Conservation (phyloP, 2,329 filamentous ascomycete species). For the Penicillium sp. region DNA sequence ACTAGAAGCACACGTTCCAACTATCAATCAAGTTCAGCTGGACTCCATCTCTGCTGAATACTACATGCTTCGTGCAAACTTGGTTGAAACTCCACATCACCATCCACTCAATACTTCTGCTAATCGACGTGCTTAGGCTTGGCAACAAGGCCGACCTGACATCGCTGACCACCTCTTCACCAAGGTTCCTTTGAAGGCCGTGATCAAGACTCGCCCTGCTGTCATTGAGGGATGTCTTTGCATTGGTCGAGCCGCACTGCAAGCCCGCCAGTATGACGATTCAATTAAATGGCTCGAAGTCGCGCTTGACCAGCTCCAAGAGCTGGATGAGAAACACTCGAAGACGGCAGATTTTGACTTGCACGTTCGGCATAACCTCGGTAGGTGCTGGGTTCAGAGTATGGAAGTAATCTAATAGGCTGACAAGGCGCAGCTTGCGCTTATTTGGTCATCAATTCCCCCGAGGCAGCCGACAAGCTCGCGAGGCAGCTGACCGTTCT, state of each 20-base stretch:
- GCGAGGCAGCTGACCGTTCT: slow-evolving; percentile 62
- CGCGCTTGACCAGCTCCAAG: slow-evolving; percentile 61
- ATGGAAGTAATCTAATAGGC: neutral
- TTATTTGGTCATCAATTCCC: slow-evolving; percentile 38
- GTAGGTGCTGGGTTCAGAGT: slow-evolving; percentile 41
- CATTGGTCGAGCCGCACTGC: slow-evolving; percentile 65
- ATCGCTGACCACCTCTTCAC: slow-evolving; percentile 77
- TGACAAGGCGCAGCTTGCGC: slow-evolving; percentile 32
- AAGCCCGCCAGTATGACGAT: slow-evolving; percentile 54
- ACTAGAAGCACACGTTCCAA: slow-evolving; percentile 18
- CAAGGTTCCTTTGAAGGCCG: slow-evolving; percentile 52
- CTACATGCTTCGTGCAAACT: slow-evolving; percentile 63
- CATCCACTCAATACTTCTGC: neutral
- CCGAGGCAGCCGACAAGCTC: slow-evolving; percentile 55
- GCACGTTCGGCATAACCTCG: slow-evolving; percentile 65
- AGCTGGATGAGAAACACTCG: slow-evolving; percentile 34
- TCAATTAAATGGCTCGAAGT: slow-evolving; percentile 75
- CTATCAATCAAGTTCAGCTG: slow-evolving; percentile 12
- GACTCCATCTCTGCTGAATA: slow-evolving; percentile 56
- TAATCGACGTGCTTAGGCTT: slow-evolving; percentile 57
- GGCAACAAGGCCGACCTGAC: slow-evolving; percentile 71
- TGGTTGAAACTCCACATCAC: slow-evolving; percentile 55
- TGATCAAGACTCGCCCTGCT: slow-evolving; percentile 50
- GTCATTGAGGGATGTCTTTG: slow-evolving; percentile 70
- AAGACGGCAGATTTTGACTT: slow-evolving; percentile 66